Percentiles rank a stretch among this genome's conserved stretches.
Evolutionary conservation across 345 rosid species (phyloP).

Genomic region (Populus alba): DNA sequence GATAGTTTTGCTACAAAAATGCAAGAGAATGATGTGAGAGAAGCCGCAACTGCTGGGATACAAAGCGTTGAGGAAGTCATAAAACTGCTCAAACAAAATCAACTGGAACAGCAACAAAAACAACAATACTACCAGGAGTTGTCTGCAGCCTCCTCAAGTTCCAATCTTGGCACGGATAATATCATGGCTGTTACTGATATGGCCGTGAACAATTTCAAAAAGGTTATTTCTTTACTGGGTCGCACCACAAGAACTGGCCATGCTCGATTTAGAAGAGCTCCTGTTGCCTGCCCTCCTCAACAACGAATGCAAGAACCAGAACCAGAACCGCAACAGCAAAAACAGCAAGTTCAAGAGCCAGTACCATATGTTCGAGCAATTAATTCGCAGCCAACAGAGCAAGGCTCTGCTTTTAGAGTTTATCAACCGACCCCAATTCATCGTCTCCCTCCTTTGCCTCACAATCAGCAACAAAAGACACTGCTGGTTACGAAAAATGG

Average conservation of each 20-base stretch:
- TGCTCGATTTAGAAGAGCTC: conserved; percentile 77
- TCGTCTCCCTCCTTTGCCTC: conserved; percentile 71
- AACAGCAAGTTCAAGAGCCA: conserved; percentile 16
- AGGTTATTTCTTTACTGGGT: conserved; percentile 65
- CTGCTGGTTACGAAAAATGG: conserved; percentile 25
- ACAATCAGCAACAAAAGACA: conserved; percentile 25
- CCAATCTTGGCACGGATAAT: conserved; percentile 26
- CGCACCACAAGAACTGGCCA: conserved; percentile 73
- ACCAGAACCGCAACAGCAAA: conserved; percentile 7
- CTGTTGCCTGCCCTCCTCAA: conserved; percentile 13
- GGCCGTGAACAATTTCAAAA: conserved; percentile 71
- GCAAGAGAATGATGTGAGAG: conserved; percentile 60
- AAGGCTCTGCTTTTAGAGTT: conserved; percentile 60
- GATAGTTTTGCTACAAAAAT: conserved; percentile 34
- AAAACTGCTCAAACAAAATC: conserved; percentile 44
- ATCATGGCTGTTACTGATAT: conserved; percentile 63
- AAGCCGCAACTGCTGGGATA: conserved; percentile 78
- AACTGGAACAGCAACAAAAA: conserved; percentile 24
- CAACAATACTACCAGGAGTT: conserved; percentile 9
- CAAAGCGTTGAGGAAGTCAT: conserved; percentile 76
- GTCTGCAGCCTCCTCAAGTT: conserved; percentile 15
- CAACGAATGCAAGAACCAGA: conserved; percentile 15
- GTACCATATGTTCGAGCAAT: conserved; percentile 13
- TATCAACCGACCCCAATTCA: conserved; percentile 69
- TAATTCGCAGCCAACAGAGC: conserved; percentile 23